Conservation (phyloP, 2,329 filamentous ascomycete species). For the Rhexocercosporidium sp. region DNA sequence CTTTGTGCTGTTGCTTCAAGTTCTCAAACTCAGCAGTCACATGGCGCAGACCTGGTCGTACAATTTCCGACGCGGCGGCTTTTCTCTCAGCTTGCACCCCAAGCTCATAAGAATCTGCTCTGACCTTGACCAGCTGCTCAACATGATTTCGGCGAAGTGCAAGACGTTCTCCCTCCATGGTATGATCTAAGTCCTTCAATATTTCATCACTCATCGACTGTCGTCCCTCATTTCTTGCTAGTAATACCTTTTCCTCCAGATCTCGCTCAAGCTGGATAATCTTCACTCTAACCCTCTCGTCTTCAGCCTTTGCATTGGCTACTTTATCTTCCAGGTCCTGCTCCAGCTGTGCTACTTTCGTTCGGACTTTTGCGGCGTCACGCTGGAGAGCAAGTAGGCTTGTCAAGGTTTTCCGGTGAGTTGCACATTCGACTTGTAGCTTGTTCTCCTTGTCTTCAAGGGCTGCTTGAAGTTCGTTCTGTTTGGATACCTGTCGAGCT, state of each 20-base stretch:
- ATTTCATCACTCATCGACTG: conserved; percentile 8
- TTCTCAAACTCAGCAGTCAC: background rate
- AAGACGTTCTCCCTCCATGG: conserved; percentile 10
- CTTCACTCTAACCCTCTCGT: background rate
- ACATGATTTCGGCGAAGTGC: conserved; percentile 6
- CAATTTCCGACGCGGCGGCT: background rate
- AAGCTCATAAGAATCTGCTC: conserved; percentile 14
- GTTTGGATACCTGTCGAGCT: background rate
- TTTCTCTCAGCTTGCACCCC: conserved; percentile 12
- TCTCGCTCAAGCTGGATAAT: background rate
- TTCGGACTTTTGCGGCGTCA: background rate
- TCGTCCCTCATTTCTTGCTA: conserved; percentile 1
- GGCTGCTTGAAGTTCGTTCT: background rate
- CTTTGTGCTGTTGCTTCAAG: background rate
- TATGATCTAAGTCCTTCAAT: conserved; percentile 5
- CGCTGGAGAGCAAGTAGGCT: background rate
- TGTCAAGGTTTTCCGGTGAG: background rate
- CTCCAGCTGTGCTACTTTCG: background rate
- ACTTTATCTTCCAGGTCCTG: background rate
- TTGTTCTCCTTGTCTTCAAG: background rate
- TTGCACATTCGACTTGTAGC: background rate
- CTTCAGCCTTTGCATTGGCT: background rate
- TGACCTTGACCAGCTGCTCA: conserved; percentile 13
- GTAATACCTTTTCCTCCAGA: background rate
- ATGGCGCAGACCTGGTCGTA: too few relatives aligned